Conservation (phyloP, 495 filamentous ascomycete species). For the Aspergillus diversus region DNA sequence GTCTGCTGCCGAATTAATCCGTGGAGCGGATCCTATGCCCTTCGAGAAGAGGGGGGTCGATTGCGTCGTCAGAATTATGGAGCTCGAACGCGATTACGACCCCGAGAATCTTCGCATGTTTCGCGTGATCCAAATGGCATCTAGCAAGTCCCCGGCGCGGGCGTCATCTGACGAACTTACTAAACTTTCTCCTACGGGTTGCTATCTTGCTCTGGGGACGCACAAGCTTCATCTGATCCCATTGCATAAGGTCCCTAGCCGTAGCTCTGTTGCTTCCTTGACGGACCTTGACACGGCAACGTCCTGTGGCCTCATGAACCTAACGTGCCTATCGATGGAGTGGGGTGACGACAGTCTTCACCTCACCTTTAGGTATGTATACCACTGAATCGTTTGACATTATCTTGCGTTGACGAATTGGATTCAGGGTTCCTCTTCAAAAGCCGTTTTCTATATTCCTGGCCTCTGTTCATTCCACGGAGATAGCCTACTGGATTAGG, state of each 20-base stretch:
- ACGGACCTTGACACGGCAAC: constrained; percentile 50
- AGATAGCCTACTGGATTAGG: constrained; percentile 75
- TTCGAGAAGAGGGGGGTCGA: constrained; percentile 64
- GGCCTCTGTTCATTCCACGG: constrained; percentile 75
- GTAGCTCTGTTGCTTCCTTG: constrained; percentile 57
- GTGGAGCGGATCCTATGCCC: constrained; percentile 55
- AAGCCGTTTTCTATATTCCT: constrained; percentile 68
- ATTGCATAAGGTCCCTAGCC: constrained; percentile 62
- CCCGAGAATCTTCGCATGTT: constrained; percentile 76
- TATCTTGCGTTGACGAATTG: constrained; percentile 14
- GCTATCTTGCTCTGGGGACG: constrained; percentile 83
- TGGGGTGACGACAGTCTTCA: constrained; percentile 83
- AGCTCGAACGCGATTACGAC: constrained; percentile 70
- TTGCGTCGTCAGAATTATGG: constrained; percentile 67
- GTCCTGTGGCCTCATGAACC: constrained; percentile 74
- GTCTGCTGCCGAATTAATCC: constrained; percentile 58
- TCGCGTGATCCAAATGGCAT: constrained; percentile 77
- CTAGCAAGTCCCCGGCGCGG: constrained; percentile 56
- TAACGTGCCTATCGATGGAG: constrained; percentile 69
- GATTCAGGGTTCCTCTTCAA: constrained; percentile 63
- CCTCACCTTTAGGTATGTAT: constrained; percentile 73
- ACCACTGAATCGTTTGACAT: neutral
- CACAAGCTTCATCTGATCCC: constrained; percentile 83
- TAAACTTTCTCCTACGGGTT: constrained; percentile 71
- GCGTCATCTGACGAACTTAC: constrained; percentile 79